phyloP scores from a whole-genome alignment of 768 basidiomycete genomes.

The Chlorophyllum brunneum region DNA sequence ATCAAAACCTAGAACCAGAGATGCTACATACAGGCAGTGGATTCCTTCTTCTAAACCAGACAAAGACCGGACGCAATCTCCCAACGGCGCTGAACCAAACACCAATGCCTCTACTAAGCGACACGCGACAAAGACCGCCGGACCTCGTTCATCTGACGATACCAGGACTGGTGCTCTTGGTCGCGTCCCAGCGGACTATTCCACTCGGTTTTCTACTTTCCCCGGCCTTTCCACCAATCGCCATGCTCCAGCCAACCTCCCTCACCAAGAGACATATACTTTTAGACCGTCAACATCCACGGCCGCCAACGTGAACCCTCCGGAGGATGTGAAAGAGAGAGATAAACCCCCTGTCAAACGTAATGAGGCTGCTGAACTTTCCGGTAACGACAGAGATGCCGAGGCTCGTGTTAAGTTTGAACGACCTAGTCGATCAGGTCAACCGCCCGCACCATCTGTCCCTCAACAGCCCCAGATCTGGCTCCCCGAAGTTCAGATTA shows the following conservation, averaged over 20 bases:
- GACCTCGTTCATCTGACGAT: not conserved
- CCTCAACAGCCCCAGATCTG: slow-evolving; percentile 2
- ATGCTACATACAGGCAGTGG: slow-evolving; percentile 36
- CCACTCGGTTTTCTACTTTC: slow-evolving; percentile 1
- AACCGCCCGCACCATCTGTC: not conserved
- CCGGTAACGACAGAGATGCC: slow-evolving; percentile 2
- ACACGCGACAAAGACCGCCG: slow-evolving; percentile 1
- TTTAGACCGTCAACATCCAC: not conserved
- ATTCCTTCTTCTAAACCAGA: slow-evolving; percentile 21
- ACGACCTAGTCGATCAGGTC: slow-evolving; percentile 6
- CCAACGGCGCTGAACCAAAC: slow-evolving; percentile 22
- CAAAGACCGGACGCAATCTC: slow-evolving; percentile 11
- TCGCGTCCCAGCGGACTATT: not conserved
- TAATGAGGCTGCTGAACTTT: not conserved
- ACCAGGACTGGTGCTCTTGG: not conserved
- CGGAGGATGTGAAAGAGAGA: slow-evolving; percentile 2
- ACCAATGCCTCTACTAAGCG: slow-evolving; percentile 18
- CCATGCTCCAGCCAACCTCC: not conserved
- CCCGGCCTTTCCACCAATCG: slow-evolving; percentile 3
- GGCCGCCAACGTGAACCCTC: not conserved
- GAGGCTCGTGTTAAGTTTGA: not conserved
- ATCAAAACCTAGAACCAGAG: slow-evolving; percentile 33
- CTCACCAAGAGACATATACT: not conserved
- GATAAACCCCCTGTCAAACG: not conserved
- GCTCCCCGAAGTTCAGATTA: slow-evolving; percentile 1